Conservation (phyloP, 2,329 filamentous ascomycete genomes). For the Ceratocystis eucalypticola region DNA sequence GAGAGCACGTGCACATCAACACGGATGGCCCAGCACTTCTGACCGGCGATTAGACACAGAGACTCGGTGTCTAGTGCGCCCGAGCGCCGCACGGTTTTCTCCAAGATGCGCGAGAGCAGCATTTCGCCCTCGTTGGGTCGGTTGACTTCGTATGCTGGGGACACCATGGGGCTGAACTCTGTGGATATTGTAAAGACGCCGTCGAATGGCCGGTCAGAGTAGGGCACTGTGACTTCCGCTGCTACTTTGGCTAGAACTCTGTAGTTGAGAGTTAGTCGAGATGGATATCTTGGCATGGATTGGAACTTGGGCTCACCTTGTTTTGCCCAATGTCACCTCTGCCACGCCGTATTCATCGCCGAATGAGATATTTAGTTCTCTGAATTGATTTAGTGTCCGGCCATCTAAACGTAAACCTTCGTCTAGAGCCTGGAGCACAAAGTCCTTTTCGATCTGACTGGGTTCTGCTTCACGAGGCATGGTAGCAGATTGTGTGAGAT, state of each 20-base stretch:
- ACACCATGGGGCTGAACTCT: slow-evolving; percentile 84
- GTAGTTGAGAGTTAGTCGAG: slow-evolving; percentile 17
- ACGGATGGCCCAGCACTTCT: slow-evolving; percentile 82
- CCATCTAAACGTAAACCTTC: slow-evolving; percentile 75
- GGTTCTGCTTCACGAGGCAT: slow-evolving; percentile 93
- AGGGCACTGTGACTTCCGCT: slow-evolving; percentile 75
- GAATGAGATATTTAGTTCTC: slow-evolving; percentile 64
- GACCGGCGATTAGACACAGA: slow-evolving; percentile 77
- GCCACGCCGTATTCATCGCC: slow-evolving; percentile 84
- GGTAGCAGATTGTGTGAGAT: slow-evolving; percentile 22
- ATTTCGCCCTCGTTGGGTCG: slow-evolving; percentile 73
- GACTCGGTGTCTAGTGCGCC: slow-evolving; percentile 91
- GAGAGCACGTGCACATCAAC: slow-evolving; percentile 86
- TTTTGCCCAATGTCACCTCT: slow-evolving; percentile 79
- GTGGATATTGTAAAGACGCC: slow-evolving; percentile 87
- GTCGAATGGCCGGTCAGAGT: slow-evolving; percentile 81
- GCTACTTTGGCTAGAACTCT: slow-evolving; percentile 77
- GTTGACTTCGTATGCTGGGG: slow-evolving; percentile 77
- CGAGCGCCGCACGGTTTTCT: slow-evolving; percentile 86
- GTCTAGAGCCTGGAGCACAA: slow-evolving; percentile 69
- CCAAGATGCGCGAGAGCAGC: slow-evolving; percentile 73
- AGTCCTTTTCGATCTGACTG: slow-evolving; percentile 76
- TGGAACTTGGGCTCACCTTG: slow-evolving; percentile 44
- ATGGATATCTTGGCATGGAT: neutral
- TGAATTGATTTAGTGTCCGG: slow-evolving; percentile 66